phyloP scores from a whole-genome alignment of 2,329 filamentous ascomycete species.

The Aspergillus proliferans region DNA sequence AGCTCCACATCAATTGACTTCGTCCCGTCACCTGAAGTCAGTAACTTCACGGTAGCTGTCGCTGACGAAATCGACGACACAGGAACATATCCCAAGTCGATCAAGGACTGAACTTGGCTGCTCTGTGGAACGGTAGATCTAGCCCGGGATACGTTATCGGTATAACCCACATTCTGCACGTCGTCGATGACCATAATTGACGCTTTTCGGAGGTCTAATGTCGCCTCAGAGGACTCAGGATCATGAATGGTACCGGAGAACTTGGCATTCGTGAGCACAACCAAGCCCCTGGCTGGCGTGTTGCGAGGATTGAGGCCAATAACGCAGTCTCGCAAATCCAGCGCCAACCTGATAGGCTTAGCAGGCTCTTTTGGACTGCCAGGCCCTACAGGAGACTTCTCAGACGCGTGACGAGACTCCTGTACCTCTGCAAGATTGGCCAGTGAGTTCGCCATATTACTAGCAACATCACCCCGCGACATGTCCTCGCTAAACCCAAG shows the following conservation, averaged over 20 bases:
- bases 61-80: conserved; percentile 84
- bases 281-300: conserved; percentile 65
- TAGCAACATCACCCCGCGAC: conserved; percentile 66
- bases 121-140: conserved; percentile 25
- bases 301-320: conserved; percentile 78
- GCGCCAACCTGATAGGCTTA: conserved; percentile 48
- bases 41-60: conserved; percentile 58
- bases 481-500: conserved; percentile 63
- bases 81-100: conserved; percentile 70
- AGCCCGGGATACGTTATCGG: conserved; percentile 27
- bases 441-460: conserved; percentile 71
- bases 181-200: conserved; percentile 81
- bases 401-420: conserved; percentile 3
- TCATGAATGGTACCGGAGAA: conserved; percentile 63
- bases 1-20: conserved; percentile 73
- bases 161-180: conserved; percentile 43
- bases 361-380: conserved; percentile 18
- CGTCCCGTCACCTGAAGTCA: conserved; percentile 49
- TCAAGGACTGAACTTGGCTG: conserved; percentile 45
- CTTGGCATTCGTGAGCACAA: conserved; percentile 73
- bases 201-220: conserved; percentile 68
- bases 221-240: conserved; percentile 57
- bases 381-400: conserved; percentile 10
- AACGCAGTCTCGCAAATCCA: conserved; percentile 75
- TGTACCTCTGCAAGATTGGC: conserved; percentile 61